Evolutionary conservation across 371 early-diverging fungal genomes (phyloP), one percentile per base, ranked within the genome.

Genomic region (Syncephalastrum monosporum): DNA sequence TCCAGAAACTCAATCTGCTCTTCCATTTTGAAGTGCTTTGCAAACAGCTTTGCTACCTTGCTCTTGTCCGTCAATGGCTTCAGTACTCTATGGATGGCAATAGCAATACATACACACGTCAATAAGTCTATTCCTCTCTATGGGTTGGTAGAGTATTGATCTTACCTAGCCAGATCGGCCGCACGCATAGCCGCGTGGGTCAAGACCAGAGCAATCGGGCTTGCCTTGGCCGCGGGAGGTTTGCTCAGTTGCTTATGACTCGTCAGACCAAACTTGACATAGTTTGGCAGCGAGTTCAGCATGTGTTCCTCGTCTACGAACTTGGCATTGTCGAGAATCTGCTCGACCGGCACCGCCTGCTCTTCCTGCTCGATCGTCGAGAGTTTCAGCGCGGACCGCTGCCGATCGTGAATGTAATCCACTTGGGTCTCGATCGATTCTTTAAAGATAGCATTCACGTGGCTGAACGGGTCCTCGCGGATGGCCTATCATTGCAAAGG

Each of bases 31-130:
- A 94, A 72, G 63, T 95, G 95, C 55, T 89, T 84, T 13, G 92
- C 89, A 70, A 95, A 95, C 42, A 93, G 70, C 71, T 95, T 95
- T 15, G 84, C 88, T 19, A 92, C 76, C 55, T 85, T 85, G 38
- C 74, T 71, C 61, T 67, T 68, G 4, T 67, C 44, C 13, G 48
- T 48, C 25, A 82, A 80, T 46, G 66, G 70, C 45, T 67, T 69
- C 51, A 75, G 50, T n/a, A 60, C 63, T 47, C 69, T 69, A 53
- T 17, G 41, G 21, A 3, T 13, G 17, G 19, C 48, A 41, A 21
- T 45, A 44, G 2, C 0, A 2, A 24, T 23, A 8, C 42, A 33
- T 29, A n/a, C 12, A 48, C 4, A 8, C 0, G 17, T 23, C 12
- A 16, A 24, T 8, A 47, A 4, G 29, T 29, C 29, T 0, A 29